Evolutionary conservation across 208 protist species (phyloP).

Genomic region (Leishmania tarentolae): DNA sequence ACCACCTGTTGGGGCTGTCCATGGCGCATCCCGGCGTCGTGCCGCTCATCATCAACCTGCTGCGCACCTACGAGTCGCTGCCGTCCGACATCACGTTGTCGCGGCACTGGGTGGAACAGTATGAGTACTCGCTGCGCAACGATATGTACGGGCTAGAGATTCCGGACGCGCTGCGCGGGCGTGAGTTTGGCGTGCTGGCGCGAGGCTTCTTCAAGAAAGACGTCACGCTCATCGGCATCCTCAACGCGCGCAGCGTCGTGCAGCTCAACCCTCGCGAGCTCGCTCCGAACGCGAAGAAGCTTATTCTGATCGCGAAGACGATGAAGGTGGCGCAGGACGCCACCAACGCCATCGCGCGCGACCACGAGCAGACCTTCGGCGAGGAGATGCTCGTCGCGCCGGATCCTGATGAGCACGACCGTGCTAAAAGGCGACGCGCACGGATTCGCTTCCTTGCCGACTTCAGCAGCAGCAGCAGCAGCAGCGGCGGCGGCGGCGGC

Average conservation of each 20-base stretch:
- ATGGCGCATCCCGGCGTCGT: slow-evolving; percentile 74
- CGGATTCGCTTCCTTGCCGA: slow-evolving; percentile 2
- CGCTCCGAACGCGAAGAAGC: slow-evolving; percentile 54
- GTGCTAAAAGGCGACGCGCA: slow-evolving; percentile 15
- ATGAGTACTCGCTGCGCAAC: slow-evolving; percentile 83
- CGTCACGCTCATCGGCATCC: slow-evolving; percentile 74
- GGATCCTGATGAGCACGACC: slow-evolving; percentile 41
- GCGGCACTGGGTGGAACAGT: slow-evolving; percentile 76
- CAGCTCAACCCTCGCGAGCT: slow-evolving; percentile 69
- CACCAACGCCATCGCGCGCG: slow-evolving; percentile 43
- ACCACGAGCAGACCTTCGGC: slow-evolving; percentile 49
- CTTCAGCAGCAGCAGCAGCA: slow-evolving; percentile 5
- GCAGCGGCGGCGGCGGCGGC: slow-evolving; percentile 7
- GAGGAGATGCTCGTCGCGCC: slow-evolving; percentile 62
- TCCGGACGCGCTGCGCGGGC: slow-evolving; percentile 56
- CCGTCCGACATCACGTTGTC: slow-evolving; percentile 49
- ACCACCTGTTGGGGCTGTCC: slow-evolving; percentile 74
- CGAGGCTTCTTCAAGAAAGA: slow-evolving; percentile 59
- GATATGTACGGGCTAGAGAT: slow-evolving; percentile 71
- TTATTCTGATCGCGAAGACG: slow-evolving; percentile 71
- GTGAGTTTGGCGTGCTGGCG: slow-evolving; percentile 58
- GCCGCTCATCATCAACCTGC: slow-evolving; percentile 78
- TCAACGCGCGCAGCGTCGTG: slow-evolving; percentile 53
- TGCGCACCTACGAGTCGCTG: slow-evolving; percentile 79
- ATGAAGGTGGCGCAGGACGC: slow-evolving; percentile 50